phyloP scores from a whole-genome alignment of 2,329 filamentous ascomycete species.

The Fonsecaea pugnacius region DNA sequence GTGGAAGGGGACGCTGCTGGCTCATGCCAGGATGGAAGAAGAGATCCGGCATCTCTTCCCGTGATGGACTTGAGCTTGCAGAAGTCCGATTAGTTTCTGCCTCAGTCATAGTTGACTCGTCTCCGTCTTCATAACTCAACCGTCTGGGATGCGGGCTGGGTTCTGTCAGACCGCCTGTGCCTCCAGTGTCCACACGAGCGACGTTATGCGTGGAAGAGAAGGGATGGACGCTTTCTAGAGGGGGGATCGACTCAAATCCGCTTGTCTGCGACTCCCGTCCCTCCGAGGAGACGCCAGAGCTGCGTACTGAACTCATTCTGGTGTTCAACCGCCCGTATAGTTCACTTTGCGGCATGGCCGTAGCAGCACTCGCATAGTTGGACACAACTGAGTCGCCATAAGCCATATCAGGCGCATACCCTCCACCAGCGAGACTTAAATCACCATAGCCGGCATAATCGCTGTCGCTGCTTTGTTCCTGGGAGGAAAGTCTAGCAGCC shows the following conservation, averaged over 20 bases:
- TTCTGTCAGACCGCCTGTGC: constrained; percentile 84
- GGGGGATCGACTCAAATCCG: constrained; percentile 46
- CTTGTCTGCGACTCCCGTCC: constrained; percentile 36
- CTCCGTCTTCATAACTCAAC: constrained; percentile 89
- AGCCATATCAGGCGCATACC: constrained; percentile 65
- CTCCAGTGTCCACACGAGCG: constrained; percentile 81
- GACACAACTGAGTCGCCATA: constrained; percentile 59
- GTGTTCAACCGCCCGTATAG: constrained; percentile 32
- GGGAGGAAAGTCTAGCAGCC: constrained; percentile 38
- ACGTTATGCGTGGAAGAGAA: constrained; percentile 58
- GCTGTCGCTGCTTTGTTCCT: constrained; percentile 66
- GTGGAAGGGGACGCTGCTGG: constrained; percentile 63
- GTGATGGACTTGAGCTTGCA: constrained; percentile 66
- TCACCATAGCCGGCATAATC: constrained; percentile 71
- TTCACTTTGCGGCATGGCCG: constrained; percentile 31
- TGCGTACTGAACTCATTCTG: constrained; percentile 37
- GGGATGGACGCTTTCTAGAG: constrained; percentile 61
- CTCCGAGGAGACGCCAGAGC: constrained; percentile 38
- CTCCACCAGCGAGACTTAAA: constrained; percentile 73
- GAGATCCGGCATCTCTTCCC: constrained; percentile 81
- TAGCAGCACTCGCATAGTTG: constrained; percentile 32
- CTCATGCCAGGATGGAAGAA: constrained; percentile 87
- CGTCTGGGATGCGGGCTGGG: constrained; percentile 68
- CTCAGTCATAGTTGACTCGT: constrained; percentile 70
- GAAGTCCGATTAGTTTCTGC: constrained; percentile 52